Conservation (phyloP, 371 early-diverging fungal genomes). For the Phascolomyces articulosus region DNA sequence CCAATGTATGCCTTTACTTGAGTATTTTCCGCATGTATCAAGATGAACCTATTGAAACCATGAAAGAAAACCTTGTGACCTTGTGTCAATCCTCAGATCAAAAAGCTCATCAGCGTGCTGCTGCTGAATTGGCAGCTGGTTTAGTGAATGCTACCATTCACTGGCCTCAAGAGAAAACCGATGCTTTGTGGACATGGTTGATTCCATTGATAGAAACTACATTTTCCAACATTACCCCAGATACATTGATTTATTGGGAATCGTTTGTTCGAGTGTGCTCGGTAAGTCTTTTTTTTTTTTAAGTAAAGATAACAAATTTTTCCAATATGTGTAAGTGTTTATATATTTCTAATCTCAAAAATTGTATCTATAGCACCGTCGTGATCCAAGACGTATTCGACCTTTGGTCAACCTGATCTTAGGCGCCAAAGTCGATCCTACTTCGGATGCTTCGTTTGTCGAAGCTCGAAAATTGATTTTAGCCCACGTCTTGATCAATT, state of each 20-base stretch:
- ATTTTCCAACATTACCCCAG: constrained; percentile 64
- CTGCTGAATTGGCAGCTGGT: constrained; percentile 79
- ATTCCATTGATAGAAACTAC: constrained; percentile 53
- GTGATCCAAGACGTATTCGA: constrained; percentile 83
- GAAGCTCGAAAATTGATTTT: constrained; percentile 81
- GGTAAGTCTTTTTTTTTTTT: too few species aligned
- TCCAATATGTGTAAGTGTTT: too few species aligned
- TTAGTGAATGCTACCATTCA: constrained; percentile 86
- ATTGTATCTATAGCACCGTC: constrained; percentile 38
- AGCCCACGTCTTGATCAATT: constrained; percentile 57
- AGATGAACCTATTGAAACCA: constrained; percentile 54
- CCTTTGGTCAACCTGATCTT: constrained; percentile 75
- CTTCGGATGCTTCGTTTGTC: constrained; percentile 79
- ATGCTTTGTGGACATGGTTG: constrained; percentile 67
- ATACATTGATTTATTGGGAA: constrained; percentile 80
- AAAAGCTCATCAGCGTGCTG: constrained; percentile 79
- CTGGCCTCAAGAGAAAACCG: constrained; percentile 59
- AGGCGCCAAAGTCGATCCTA: constrained; percentile 70
- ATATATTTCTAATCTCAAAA: not conserved
- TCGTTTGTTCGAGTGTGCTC: constrained; percentile 57
- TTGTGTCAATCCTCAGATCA: constrained; percentile 60
- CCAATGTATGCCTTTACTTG: constrained; percentile 64
- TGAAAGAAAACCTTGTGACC: constrained; percentile 52
- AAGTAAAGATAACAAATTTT: too few species aligned
- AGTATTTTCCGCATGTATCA: constrained; percentile 73